Conservation (phyloP, 768 basidiomycete genomes). For the Boletus pseudopeckii region DNA sequence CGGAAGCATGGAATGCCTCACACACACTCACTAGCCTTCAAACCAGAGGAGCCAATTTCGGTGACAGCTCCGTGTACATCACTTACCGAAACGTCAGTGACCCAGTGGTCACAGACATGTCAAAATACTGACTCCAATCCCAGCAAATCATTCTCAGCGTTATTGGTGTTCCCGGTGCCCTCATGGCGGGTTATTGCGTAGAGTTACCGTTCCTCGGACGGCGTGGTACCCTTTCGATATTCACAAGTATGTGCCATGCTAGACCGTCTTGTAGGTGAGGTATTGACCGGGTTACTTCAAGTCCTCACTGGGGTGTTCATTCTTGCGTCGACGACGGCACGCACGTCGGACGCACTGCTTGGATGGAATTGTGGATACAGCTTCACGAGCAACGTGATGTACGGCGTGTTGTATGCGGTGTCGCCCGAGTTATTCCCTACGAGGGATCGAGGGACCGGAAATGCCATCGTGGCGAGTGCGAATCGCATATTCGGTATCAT, state of each 20-base stretch:
- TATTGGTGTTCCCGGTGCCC: constrained; percentile 54
- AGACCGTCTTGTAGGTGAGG: not conserved
- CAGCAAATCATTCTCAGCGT: constrained; percentile 57
- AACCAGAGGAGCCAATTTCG: constrained; percentile 65
- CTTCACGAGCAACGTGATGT: constrained; percentile 57
- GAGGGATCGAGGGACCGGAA: constrained; percentile 53
- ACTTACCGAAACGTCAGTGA: constrained; percentile 65
- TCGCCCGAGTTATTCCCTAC: constrained; percentile 55
- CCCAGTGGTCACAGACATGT: not conserved
- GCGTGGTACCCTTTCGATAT: constrained; percentile 49
- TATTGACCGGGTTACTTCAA: constrained; percentile 8
- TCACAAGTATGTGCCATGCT: constrained; percentile 37
- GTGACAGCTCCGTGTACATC: constrained; percentile 64
- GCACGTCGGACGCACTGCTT: constrained; percentile 48
- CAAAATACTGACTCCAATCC: constrained; percentile 3
- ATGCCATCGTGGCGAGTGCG: constrained; percentile 48
- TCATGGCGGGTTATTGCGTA: constrained; percentile 52
- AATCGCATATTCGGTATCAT: constrained; percentile 61
- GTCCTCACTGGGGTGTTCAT: constrained; percentile 57
- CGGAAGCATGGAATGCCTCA: not conserved
- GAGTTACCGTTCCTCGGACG: constrained; percentile 50
- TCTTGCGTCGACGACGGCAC: constrained; percentile 53
- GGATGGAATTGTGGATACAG: constrained; percentile 59
- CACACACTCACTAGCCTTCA: constrained; percentile 43
- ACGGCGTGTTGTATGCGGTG: constrained; percentile 43